These are phyloP conservation scores for Podospora fimiseda DNA, from an alignment of 495 filamentous ascomycete species.

Conservation along the genomic window DNA sequence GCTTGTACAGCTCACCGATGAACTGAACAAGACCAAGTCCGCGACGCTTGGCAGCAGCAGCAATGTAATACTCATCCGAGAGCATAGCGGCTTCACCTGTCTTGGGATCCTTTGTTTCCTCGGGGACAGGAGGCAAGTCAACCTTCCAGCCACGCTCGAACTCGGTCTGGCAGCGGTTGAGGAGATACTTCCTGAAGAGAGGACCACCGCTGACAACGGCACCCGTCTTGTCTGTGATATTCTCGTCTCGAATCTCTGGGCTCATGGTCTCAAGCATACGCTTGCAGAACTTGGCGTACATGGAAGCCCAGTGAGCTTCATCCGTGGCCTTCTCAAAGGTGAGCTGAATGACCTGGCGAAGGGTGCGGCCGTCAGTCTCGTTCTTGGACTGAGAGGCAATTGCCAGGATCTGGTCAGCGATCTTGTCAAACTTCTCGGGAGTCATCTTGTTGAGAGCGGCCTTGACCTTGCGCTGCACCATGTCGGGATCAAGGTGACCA, in stretches of 20 bases:
- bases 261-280: conserved; percentile 96
- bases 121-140: conserved; percentile 54
- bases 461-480: conserved; percentile 99
- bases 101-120: conserved; percentile 64
- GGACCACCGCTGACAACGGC: conserved; percentile 85
- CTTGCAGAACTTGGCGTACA: conserved; percentile 99
- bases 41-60: conserved; percentile 91
- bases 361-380: conserved; percentile 86
- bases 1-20: conserved; percentile 98
- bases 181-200: conserved; percentile 95
- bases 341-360: conserved; percentile 96
- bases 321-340: conserved; percentile 99
- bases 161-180: conserved; percentile 97
- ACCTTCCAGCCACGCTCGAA: conserved; percentile 98
- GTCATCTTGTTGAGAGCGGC: conserved; percentile 99
- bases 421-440: conserved; percentile 96
- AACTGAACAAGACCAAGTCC: conserved; percentile 98
- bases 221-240: conserved; percentile 76
- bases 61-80: conserved; percentile 94
- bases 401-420: conserved; percentile 82
- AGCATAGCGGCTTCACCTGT: conserved; percentile 69
- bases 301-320: conserved; percentile 96
- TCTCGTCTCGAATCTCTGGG: conserved; percentile 89
- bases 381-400: conserved; percentile 94
- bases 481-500: conserved; percentile 72